Conservation (phyloP, 1,139 yeast species). For the Yamadazyma buinensis region DNA sequence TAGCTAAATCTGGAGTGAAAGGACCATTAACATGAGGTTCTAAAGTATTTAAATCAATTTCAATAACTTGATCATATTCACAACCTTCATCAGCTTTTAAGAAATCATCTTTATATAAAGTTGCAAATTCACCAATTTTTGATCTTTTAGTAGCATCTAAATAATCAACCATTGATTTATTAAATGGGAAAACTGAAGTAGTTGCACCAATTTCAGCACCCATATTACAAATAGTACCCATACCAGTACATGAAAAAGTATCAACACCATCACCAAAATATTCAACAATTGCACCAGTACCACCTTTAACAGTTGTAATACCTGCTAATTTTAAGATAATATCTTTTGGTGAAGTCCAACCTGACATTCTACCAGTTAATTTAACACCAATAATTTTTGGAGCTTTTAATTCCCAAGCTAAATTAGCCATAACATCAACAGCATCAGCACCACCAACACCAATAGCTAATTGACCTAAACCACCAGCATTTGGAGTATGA, state of each 20-base stretch:
- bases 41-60: conserved; percentile 66
- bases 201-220: conserved; percentile 99
- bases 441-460: conserved; percentile 99
- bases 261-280: conserved; percentile 94
- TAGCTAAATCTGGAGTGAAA: conserved; percentile 89
- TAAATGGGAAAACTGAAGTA: conserved; percentile 94
- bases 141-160: conserved; percentile 76
- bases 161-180: conserved; percentile 79
- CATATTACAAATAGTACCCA: conserved; percentile 99
- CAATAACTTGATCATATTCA: conserved; percentile 78
- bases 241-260: conserved; percentile 88
- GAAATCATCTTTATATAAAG: conserved; percentile 46
- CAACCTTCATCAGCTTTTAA: conserved; percentile 79
- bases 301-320: conserved; percentile 88
- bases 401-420: conserved; percentile 99
- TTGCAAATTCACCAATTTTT: conserved; percentile 75
- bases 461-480: conserved; percentile 93
- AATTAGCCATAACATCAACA: conserved; percentile 91
- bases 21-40: conserved; percentile 96
- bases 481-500: conserved; percentile 98
- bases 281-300: conserved; percentile 93
- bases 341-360: conserved; percentile 97
- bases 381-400: conserved; percentile 91
- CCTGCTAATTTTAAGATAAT: conserved; percentile 92
- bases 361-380: conserved; percentile 77